phyloP scores from a whole-genome alignment of 208 protist genomes.

The Strigomonas oncopelti region DNA sequence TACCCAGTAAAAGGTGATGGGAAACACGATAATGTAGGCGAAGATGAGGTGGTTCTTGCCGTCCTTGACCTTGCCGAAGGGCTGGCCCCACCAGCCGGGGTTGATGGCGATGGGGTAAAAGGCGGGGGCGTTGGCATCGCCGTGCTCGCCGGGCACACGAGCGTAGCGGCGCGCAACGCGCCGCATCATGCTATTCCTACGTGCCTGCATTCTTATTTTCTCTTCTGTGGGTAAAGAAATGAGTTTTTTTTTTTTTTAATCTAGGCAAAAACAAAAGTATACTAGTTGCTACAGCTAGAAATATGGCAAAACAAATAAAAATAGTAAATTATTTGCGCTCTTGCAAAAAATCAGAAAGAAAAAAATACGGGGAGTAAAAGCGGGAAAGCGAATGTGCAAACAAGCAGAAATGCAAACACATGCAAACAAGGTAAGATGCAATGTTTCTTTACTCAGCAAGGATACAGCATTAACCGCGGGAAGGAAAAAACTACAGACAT shows the following conservation, averaged over 20 bases:
- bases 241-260: neutral
- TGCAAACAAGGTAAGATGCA: slow-evolving; percentile 7
- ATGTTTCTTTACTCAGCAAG: too few species aligned
- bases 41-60: slow-evolving; percentile 68
- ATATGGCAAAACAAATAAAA: too few species aligned
- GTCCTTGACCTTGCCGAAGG: slow-evolving; percentile 86
- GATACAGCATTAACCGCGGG: neutral
- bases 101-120: slow-evolving; percentile 89
- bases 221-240: neutral
- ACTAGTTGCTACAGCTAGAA: too few species aligned
- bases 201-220: slow-evolving; percentile 57
- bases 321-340: too few species aligned
- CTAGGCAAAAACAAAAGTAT: neutral
- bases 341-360: too few species aligned
- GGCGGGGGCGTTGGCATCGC: slow-evolving; percentile 63
- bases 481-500: slow-evolving; percentile 5
- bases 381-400: neutral
- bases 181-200: slow-evolving; percentile 80
- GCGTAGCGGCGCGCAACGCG: slow-evolving; percentile 80
- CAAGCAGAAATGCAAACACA: slow-evolving; percentile 5
- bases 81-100: slow-evolving; percentile 84
- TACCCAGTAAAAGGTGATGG: slow-evolving; percentile 72
- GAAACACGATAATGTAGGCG: slow-evolving; percentile 57
- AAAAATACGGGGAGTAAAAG: slow-evolving; percentile 7
- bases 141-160: slow-evolving; percentile 84